Evolutionary conservation across 768 basidiomycete species (phyloP).

Genomic region (Leccinum subgranulosum): DNA sequence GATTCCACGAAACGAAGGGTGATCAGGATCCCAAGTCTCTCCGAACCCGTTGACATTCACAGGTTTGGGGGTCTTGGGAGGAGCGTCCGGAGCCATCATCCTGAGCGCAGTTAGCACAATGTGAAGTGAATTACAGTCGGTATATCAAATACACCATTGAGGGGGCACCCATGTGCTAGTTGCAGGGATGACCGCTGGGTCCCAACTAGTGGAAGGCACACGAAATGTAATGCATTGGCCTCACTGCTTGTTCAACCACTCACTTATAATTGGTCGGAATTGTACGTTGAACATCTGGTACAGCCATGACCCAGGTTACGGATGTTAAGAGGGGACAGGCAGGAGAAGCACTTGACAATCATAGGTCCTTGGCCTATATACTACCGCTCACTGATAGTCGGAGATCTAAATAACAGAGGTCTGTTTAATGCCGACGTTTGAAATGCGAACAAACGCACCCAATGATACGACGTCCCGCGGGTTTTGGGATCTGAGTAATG

Average conservation of each 20-base stretch:
- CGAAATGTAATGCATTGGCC: neutral
- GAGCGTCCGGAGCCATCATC: constrained; percentile 17
- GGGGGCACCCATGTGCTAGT: constrained; percentile 27
- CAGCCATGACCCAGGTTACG: constrained; percentile 15
- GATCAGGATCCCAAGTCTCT: constrained; percentile 21
- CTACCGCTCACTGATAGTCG: neutral
- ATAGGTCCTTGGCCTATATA: neutral
- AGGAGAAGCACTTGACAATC: neutral
- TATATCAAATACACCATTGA: constrained; percentile 13
- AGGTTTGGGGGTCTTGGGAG: neutral
- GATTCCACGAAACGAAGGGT: constrained; percentile 21
- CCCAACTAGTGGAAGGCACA: constrained; percentile 14
- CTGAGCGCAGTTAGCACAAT: neutral
- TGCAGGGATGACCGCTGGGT: constrained; percentile 21
- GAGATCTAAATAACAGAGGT: neutral
- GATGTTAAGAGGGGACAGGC: neutral
- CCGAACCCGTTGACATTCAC: constrained; percentile 19
- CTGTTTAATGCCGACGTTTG: neutral
- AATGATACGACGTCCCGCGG: neutral
- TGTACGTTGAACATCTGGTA: constrained; percentile 19
- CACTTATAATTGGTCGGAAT: constrained; percentile 16
- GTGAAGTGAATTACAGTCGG: neutral
- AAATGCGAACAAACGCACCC: neutral
- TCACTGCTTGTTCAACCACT: neutral
- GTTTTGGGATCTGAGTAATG: neutral